These are phyloP conservation scores for Penicillium paxilli DNA, from an alignment of 495 filamentous ascomycete genomes.

Conservation along the genomic window DNA sequence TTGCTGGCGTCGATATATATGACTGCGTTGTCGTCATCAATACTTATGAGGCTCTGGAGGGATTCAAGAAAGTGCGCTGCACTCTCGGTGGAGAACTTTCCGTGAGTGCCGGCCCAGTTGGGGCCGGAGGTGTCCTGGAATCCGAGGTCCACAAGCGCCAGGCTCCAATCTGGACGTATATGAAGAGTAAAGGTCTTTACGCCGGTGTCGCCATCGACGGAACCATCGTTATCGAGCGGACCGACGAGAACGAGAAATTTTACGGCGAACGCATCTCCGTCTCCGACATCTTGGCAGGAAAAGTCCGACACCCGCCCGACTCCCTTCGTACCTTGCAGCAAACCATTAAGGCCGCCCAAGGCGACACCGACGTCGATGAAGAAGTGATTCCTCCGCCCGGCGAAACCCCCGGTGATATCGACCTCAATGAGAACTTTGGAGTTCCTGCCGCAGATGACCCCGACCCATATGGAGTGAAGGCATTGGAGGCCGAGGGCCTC, in stretches of 20 bases:
- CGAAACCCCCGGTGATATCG: slow-evolving; percentile 73
- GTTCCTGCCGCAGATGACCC: slow-evolving; percentile 73
- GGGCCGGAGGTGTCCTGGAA: slow-evolving; percentile 69
- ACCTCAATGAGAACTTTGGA: slow-evolving; percentile 66
- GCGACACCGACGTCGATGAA: slow-evolving; percentile 70
- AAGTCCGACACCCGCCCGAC: slow-evolving; percentile 66
- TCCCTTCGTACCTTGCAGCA: slow-evolving; percentile 66
- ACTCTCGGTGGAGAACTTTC: slow-evolving; percentile 79
- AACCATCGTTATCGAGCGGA: slow-evolving; percentile 79
- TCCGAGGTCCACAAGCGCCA: slow-evolving; percentile 69
- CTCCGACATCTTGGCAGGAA: slow-evolving; percentile 80
- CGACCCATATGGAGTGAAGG: slow-evolving; percentile 85
- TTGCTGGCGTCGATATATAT: slow-evolving; percentile 89
- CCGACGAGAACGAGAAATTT: slow-evolving; percentile 87
- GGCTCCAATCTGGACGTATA: slow-evolving; percentile 80
- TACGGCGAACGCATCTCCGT: slow-evolving; percentile 73
- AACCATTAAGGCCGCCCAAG: slow-evolving; percentile 83
- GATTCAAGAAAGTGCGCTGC: slow-evolving; percentile 74
- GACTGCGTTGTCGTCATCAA: slow-evolving; percentile 92
- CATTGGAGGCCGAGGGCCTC: slow-evolving; percentile 79
- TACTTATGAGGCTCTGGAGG: slow-evolving; percentile 73
- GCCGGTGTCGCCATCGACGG: slow-evolving; percentile 82
- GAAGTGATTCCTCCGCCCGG: slow-evolving; percentile 50
- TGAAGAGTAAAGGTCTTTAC: slow-evolving; percentile 84
- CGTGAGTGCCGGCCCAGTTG: slow-evolving; percentile 77